phyloP scores from a whole-genome alignment of 2,329 filamentous ascomycete genomes.

The Aspergillus transmontanensis region DNA sequence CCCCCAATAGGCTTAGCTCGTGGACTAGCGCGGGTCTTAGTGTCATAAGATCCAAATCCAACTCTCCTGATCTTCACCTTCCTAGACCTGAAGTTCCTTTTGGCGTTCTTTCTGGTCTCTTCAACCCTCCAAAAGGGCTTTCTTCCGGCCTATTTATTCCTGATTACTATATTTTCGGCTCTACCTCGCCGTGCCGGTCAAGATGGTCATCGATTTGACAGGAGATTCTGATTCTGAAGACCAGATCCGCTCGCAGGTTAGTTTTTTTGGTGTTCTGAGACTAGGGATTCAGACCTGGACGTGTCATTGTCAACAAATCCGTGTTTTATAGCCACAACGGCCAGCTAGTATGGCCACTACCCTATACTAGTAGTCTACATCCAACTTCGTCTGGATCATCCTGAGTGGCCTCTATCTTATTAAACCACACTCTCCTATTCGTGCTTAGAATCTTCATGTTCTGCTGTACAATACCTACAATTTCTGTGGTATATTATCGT shows the following conservation, averaged over 20 bases:
- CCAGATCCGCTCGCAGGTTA: slow-evolving; percentile 11
- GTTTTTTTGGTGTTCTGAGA: neutral
- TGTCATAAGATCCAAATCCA: neutral
- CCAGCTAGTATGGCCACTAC: too few relatives aligned
- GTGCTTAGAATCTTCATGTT: neutral
- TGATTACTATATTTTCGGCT: neutral
- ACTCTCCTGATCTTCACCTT: neutral
- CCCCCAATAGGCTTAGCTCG: slow-evolving; percentile 1
- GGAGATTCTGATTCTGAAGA: slow-evolving; percentile 28
- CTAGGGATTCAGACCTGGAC: neutral
- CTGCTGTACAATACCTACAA: neutral
- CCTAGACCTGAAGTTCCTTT: neutral
- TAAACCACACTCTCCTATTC: neutral
- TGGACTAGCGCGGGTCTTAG: neutral
- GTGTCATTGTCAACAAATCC: neutral
- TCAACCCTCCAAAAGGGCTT: neutral
- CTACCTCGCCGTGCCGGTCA: neutral
- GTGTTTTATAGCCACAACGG: neutral
- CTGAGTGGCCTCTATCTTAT: neutral
- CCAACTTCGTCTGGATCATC: too few relatives aligned
- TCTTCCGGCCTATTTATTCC: neutral
- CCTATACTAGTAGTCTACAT: too few relatives aligned
- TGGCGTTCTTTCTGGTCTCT: neutral
- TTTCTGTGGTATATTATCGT: neutral
- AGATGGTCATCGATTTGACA: slow-evolving; percentile 31